Conservation (phyloP, 306 rosid species). For the Ochetophila trinervis region DNA sequence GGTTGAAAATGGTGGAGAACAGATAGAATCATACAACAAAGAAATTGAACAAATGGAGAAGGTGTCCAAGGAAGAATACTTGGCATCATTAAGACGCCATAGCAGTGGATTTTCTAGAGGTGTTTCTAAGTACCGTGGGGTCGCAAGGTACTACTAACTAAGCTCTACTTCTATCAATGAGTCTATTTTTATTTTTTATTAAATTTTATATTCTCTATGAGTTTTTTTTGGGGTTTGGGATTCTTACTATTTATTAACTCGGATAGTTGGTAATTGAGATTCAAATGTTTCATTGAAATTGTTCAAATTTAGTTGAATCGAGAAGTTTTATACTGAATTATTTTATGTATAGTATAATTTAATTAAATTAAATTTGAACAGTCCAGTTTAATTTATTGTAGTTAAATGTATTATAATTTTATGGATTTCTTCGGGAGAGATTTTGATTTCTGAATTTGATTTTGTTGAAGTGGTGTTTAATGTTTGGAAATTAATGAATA, state of each 20-base stretch:
- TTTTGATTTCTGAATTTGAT: neutral
- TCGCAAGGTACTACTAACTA: constrained; percentile 53
- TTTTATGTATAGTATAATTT: too few relatives aligned
- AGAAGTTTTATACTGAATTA: too few relatives aligned
- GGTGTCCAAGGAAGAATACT: constrained; percentile 63
- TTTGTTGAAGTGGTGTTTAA: neutral
- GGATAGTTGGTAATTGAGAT: too few relatives aligned
- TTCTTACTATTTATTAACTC: too few relatives aligned
- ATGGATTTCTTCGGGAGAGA: neutral
- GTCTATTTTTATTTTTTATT: too few relatives aligned
- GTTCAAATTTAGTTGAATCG: too few relatives aligned
- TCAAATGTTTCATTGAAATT: too few relatives aligned
- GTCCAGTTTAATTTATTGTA: too few relatives aligned
- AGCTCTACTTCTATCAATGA: neutral
- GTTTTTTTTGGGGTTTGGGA: too few relatives aligned
- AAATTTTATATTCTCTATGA: too few relatives aligned
- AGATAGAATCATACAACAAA: constrained; percentile 61
- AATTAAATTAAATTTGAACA: too few relatives aligned
- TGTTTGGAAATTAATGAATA: neutral
- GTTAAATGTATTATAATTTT: too few relatives aligned
- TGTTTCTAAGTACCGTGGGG: constrained; percentile 90
- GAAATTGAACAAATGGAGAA: constrained; percentile 74
- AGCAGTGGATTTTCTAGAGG: constrained; percentile 96
- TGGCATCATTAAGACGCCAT: constrained; percentile 70
- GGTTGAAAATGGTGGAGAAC: neutral